A percentile compares a stretch with the other conserved stretches of the same genome.
These are phyloP conservation scores for Skeletonema marinoi DNA, from an alignment of 108 stramenopile species.

Conservation along the genomic window DNA sequence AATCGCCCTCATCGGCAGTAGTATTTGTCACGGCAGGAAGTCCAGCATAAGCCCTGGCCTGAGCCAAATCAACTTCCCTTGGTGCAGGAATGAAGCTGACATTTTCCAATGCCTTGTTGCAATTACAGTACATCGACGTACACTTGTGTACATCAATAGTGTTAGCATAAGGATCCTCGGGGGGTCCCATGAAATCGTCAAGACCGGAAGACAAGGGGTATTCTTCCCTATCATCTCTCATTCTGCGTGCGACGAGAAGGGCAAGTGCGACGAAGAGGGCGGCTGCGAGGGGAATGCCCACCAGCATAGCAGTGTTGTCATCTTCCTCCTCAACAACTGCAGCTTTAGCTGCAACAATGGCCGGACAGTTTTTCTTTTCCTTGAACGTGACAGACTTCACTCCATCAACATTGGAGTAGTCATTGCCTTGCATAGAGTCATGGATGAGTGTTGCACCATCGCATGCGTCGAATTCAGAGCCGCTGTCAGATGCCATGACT, in stretches of 20 bases:
- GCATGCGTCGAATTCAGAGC: slow-evolving; percentile 11
- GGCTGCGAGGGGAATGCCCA: slow-evolving; percentile 14
- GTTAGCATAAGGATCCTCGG: slow-evolving; percentile 30
- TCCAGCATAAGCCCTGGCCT: not conserved
- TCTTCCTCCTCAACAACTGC: slow-evolving; percentile 9
- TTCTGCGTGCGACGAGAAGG: slow-evolving; percentile 8
- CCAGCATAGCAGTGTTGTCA: slow-evolving; percentile 13
- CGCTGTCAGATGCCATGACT: not conserved
- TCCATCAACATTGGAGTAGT: slow-evolving; percentile 29
- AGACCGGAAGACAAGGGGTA: not conserved
- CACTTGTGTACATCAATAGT: slow-evolving; percentile 50
- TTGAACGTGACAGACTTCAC: slow-evolving; percentile 24
- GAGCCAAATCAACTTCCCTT: slow-evolving; percentile 17
- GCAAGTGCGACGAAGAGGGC: slow-evolving; percentile 18
- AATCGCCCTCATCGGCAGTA: not conserved
- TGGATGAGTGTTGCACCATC: slow-evolving; percentile 12
- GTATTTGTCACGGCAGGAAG: not conserved
- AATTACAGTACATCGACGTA: slow-evolving; percentile 32
- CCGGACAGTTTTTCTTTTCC: slow-evolving; percentile 1
- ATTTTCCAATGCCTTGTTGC: slow-evolving; percentile 19
- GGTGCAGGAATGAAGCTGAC: slow-evolving; percentile 37
- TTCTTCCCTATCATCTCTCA: slow-evolving; percentile 3
- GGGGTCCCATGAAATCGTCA: not conserved
- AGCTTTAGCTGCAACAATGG: slow-evolving; percentile 3
- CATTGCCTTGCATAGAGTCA: slow-evolving; percentile 23